Percentiles rank a stretch among this genome's conserved stretches.
Conservation (phyloP, 2,329 filamentous ascomycete genomes). For the Immersiporthe knoxdaviesiana region DNA sequence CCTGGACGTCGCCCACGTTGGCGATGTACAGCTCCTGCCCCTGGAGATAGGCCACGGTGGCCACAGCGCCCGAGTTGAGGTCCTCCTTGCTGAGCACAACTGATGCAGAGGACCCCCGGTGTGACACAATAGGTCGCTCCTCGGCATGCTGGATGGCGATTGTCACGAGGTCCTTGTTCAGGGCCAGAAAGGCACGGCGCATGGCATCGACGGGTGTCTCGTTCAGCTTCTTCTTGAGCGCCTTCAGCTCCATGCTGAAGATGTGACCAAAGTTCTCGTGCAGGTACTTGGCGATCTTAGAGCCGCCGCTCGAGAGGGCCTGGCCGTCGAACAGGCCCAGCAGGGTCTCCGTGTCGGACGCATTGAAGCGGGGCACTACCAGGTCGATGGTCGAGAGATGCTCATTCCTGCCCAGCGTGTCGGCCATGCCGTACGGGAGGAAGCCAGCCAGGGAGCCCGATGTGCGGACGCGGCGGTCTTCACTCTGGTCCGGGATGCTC, state of each 20-base stretch:
- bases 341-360: constrained; percentile 85
- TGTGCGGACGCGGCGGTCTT: constrained; percentile 94
- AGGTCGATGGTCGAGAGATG: constrained; percentile 95
- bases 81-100: constrained; percentile 87
- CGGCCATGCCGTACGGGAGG: constrained; percentile 95
- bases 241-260: constrained; percentile 80
- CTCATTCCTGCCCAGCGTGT: constrained; percentile 89
- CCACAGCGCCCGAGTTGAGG: constrained; percentile 85
- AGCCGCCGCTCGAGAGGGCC: constrained; percentile 83
- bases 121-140: constrained; percentile 66
- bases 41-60: constrained; percentile 87
- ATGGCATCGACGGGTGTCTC: constrained; percentile 85
- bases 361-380: constrained; percentile 89
- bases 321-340: constrained; percentile 97
- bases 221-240: constrained; percentile 64
- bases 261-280: constrained; percentile 93
- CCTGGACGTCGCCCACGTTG: constrained; percentile 94
- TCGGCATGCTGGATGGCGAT: constrained; percentile 80
- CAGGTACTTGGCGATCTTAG: constrained; percentile 93
- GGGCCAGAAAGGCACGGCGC: constrained; percentile 78
- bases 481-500: constrained; percentile 91
- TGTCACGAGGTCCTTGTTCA: constrained; percentile 94
- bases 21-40: constrained; percentile 90
- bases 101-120: constrained; percentile 72
- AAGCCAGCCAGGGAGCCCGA: constrained; percentile 91